Conservation (phyloP, 192 early-diverging fungal species). For the Allomyces arbusculus region DNA sequence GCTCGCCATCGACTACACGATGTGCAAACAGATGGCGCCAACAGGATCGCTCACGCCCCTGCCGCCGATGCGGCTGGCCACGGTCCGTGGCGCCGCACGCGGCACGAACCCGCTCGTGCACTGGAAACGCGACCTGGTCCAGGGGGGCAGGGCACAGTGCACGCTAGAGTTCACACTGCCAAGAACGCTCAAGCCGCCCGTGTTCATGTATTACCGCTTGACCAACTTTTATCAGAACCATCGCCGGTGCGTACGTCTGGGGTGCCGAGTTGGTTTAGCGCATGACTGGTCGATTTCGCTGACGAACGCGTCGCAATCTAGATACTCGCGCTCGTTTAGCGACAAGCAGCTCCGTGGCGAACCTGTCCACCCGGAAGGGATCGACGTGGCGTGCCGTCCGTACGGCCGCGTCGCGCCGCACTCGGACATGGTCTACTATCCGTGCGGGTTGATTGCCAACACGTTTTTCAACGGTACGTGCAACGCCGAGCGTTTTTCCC, state of each 20-base stretch:
- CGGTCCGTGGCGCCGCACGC: background rate
- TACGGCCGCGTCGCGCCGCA: too few relatives aligned
- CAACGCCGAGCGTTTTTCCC: too few relatives aligned
- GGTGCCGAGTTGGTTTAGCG: too few relatives aligned
- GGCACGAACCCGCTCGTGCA: constrained; percentile 13
- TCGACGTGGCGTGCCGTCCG: too few relatives aligned
- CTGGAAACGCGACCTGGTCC: background rate
- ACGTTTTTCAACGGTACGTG: constrained; percentile 82
- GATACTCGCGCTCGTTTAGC: too few relatives aligned
- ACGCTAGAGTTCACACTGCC: constrained; percentile 50
- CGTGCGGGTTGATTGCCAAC: constrained; percentile 96
- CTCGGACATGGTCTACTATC: constrained; percentile 42
- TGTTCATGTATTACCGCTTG: constrained; percentile 87
- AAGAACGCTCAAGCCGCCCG: constrained; percentile 42
- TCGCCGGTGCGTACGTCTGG: constrained; percentile 22
- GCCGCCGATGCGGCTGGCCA: background rate
- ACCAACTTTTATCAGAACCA: constrained; percentile 99
- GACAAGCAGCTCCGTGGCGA: too few relatives aligned
- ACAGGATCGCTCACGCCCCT: background rate
- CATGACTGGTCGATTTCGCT: too few relatives aligned
- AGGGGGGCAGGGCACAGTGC: constrained; percentile 24
- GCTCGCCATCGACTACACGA: constrained; percentile 82
- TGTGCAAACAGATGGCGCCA: constrained; percentile 30
- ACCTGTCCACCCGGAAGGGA: too few relatives aligned
- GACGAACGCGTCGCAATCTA: too few relatives aligned